A percentile compares a stretch with the other conserved stretches of the same genome.
These are phyloP conservation scores for Malus orientalis DNA, from an alignment of 306 rosid genomes.

Conservation along the genomic window DNA sequence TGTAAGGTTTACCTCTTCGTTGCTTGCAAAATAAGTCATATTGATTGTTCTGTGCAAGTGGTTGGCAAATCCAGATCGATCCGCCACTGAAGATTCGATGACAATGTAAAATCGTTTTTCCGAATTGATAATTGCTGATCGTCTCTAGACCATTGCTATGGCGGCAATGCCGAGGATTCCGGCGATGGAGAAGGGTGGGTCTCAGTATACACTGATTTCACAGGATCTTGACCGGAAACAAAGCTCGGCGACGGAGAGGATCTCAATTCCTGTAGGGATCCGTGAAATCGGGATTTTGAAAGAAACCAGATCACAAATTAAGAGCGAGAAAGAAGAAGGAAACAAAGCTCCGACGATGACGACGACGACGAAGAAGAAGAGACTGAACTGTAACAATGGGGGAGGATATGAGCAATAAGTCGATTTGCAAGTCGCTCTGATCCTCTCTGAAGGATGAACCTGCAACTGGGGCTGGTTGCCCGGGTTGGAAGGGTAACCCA, in stretches of 20 bases:
- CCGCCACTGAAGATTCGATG: no score
- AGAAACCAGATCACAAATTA: neutral
- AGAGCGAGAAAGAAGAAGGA: neutral
- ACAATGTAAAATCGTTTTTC: no score
- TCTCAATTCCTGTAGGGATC: neutral
- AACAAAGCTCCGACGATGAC: neutral
- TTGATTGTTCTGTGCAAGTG: neutral
- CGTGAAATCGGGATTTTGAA: neutral
- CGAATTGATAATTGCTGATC: no score
- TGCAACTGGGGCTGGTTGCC: no score
- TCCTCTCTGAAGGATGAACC: no score
- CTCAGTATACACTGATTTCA: neutral
- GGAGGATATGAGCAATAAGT: no score
- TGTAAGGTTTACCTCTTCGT: slow-evolving; percentile 16
- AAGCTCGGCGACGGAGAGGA: neutral
- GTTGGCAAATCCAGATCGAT: neutral
- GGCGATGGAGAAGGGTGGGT: neutral
- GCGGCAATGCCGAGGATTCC: neutral
- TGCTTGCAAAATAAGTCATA: slow-evolving; percentile 35
- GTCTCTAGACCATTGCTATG: no score
- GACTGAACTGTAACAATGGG: no score
- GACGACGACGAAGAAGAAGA: neutral
- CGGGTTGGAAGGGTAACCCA: no score
- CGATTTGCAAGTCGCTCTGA: neutral
- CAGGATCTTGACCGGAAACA: neutral